Percentiles rank a stretch among this genome's conserved stretches.
phyloP scores from a whole-genome alignment of 371 early-diverging fungal species.

The Mortierella sp. region DNA sequence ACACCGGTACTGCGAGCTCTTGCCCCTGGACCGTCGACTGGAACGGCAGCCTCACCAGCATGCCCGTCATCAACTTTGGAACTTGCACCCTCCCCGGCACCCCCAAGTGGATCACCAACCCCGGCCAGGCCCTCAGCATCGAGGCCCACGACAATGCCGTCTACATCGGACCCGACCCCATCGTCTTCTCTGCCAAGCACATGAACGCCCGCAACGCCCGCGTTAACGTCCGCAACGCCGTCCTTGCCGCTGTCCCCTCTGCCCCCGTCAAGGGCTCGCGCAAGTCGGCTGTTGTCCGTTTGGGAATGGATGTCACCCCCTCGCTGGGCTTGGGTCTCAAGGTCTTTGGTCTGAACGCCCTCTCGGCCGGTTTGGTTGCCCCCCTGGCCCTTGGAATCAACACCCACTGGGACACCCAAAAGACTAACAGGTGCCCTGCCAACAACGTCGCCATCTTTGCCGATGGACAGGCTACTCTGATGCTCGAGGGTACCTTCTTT shows the following conservation, averaged over 20 bases:
- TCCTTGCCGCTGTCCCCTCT: not conserved
- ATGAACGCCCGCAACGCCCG: not conserved
- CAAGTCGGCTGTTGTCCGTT: constrained; percentile 21
- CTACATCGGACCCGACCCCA: constrained; percentile 19
- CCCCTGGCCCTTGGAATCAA: constrained; percentile 27
- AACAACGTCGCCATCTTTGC: constrained; percentile 22
- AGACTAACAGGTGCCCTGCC: constrained; percentile 25
- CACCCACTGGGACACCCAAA: constrained; percentile 35
- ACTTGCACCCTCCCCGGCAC: constrained; percentile 33
- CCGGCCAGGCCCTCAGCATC: not conserved
- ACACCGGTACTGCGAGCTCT: constrained; percentile 27
- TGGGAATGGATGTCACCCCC: constrained; percentile 30
- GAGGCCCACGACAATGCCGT: constrained; percentile 1
- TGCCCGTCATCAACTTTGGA: constrained; percentile 37
- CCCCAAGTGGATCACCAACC: constrained; percentile 13
- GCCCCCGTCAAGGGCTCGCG: constrained; percentile 18
- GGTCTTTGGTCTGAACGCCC: constrained; percentile 20
- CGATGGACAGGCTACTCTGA: constrained; percentile 25
- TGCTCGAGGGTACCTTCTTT: constrained; percentile 30
- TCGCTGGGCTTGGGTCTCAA: constrained; percentile 20
- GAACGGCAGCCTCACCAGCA: constrained; percentile 24
- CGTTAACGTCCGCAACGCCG: not conserved
- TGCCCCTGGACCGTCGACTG: constrained; percentile 44
- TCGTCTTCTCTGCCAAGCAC: not conserved
- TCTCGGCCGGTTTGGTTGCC: constrained; percentile 29